These are phyloP conservation scores for Ogataea hybrid DNA, from an alignment of 1,139 yeast genomes.

Conservation along the genomic window DNA sequence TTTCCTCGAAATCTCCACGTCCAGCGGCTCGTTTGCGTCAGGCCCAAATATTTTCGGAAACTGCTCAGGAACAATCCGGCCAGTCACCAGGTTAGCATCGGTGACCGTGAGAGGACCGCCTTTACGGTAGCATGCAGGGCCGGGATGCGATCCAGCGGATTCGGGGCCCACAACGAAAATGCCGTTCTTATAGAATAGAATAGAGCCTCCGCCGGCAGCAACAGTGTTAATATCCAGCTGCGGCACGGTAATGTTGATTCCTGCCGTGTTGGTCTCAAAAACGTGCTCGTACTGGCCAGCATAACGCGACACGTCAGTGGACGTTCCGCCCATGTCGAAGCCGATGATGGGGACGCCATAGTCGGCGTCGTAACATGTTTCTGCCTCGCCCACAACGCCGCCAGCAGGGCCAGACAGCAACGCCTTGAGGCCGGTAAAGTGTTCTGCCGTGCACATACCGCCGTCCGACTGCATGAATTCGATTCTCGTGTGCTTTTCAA, in stretches of 20 bases:
- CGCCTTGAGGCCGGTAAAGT: constrained; percentile 9
- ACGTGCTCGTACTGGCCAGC: constrained; percentile 13
- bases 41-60: constrained; percentile 11
- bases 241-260: constrained; percentile 9
- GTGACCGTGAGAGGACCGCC: constrained; percentile 10
- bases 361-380: constrained; percentile 8
- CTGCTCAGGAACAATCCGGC: constrained; percentile 11
- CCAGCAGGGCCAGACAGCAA: constrained; percentile 11
- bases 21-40: constrained; percentile 7
- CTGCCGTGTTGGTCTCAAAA: constrained; percentile 11
- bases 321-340: constrained; percentile 11
- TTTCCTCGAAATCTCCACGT: constrained; percentile 7
- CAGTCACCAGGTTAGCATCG: constrained; percentile 9
- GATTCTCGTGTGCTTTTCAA: constrained; percentile 8
- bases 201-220: constrained; percentile 12
- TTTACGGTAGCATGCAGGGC: constrained; percentile 10
- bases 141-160: constrained; percentile 11
- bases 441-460: constrained; percentile 8
- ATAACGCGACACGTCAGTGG: constrained; percentile 9
- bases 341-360: constrained; percentile 8
- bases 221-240: constrained; percentile 11
- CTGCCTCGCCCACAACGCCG: constrained; percentile 12
- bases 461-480: constrained; percentile 12
- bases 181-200: constrained; percentile 8
- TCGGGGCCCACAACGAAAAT: constrained; percentile 11